Percentiles rank a stretch among this genome's conserved stretches.
Evolutionary conservation across 257 asterid species (phyloP).

Genomic region (Solanum peruvianum): DNA sequence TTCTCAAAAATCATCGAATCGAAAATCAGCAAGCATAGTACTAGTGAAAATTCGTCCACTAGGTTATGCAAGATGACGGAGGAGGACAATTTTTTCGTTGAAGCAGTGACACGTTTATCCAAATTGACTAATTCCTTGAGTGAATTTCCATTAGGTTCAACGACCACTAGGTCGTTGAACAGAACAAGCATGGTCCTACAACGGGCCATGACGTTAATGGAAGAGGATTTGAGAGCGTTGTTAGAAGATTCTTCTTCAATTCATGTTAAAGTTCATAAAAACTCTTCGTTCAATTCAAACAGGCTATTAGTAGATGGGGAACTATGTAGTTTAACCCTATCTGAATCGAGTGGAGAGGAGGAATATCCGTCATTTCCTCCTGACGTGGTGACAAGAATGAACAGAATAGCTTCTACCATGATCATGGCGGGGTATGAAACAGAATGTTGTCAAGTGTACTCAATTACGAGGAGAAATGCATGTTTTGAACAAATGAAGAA

Average conservation of each 20-base stretch:
- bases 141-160: slow-evolving; percentile 27
- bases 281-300: slow-evolving; percentile 14
- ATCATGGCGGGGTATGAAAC: slow-evolving; percentile 56
- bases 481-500: slow-evolving; percentile 32
- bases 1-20: slow-evolving; percentile 40
- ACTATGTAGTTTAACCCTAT: not conserved
- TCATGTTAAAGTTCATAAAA: not conserved
- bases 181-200: slow-evolving; percentile 54
- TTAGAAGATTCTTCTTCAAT: slow-evolving; percentile 30
- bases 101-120: slow-evolving; percentile 38
- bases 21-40: slow-evolving; percentile 21
- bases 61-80: slow-evolving; percentile 19
- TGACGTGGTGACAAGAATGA: slow-evolving; percentile 32
- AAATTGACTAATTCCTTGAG: slow-evolving; percentile 28
- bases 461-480: slow-evolving; percentile 35
- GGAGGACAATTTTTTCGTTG: slow-evolving; percentile 42
- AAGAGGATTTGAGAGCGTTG: slow-evolving; percentile 48
- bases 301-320: not conserved
- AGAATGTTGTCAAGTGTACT: slow-evolving; percentile 66
- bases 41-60: slow-evolving; percentile 1
- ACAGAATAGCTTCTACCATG: slow-evolving; percentile 46
- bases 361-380: slow-evolving; percentile 35
- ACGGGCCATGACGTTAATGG: slow-evolving; percentile 56
- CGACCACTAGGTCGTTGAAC: slow-evolving; percentile 23
- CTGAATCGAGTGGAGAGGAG: slow-evolving; percentile 2